Evolutionary conservation across 257 asterid species (phyloP).

Genomic region (Paulownia fortunei): DNA sequence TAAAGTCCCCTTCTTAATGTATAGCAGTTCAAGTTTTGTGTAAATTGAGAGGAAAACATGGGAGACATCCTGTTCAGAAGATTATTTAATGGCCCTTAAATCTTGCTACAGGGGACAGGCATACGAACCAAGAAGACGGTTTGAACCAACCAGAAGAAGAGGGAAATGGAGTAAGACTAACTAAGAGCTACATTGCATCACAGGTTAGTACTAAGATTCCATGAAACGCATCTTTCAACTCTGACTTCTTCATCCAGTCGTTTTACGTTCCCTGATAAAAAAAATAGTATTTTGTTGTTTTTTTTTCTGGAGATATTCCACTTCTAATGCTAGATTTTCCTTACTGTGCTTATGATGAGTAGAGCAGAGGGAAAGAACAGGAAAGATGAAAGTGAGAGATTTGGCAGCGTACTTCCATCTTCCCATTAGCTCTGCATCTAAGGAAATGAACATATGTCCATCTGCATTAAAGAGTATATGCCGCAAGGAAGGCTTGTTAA

Average conservation of each 20-base stretch:
- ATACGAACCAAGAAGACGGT: constrained; percentile 28
- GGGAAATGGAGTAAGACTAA: constrained; percentile 16
- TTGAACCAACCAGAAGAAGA: constrained; percentile 24
- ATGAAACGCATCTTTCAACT: not conserved
- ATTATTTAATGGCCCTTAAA: not conserved
- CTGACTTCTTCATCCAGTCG: not conserved
- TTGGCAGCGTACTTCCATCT: constrained; percentile 56
- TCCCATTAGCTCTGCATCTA: constrained; percentile 48
- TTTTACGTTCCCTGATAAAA: not conserved
- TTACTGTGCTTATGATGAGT: constrained; percentile 26
- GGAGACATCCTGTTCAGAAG: not conserved
- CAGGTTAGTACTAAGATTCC: constrained; percentile 49
- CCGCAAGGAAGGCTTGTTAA: constrained; percentile 56
- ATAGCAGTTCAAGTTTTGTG: not conserved
- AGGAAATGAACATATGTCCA: constrained; percentile 52
- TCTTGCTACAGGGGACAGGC: constrained; percentile 17
- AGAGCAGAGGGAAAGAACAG: constrained; percentile 76
- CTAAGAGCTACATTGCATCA: constrained; percentile 45
- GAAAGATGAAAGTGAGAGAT: constrained; percentile 53
- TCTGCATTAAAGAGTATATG: constrained; percentile 75
- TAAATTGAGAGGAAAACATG: not conserved
- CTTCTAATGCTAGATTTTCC: not conserved
- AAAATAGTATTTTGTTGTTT: not conserved
- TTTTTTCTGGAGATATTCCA: not conserved
- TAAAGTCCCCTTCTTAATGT: not conserved